Evolutionary conservation across 1,139 yeast species (phyloP).

Genomic region (Pneumocystis wakefieldiae): DNA sequence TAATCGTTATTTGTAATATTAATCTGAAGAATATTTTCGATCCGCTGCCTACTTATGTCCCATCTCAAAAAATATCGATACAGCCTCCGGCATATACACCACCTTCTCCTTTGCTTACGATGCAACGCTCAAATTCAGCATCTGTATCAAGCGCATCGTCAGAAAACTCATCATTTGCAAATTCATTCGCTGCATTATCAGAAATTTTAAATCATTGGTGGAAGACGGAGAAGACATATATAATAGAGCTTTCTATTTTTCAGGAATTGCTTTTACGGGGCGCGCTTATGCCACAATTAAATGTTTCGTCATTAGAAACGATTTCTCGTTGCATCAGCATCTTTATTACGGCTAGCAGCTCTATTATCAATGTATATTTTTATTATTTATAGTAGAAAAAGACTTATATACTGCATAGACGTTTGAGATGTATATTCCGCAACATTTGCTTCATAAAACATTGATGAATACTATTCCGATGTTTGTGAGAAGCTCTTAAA

Average conservation of each 20-base stretch:
- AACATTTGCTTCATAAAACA: neutral
- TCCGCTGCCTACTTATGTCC: neutral
- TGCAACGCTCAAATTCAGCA: neutral
- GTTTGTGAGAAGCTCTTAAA: neutral
- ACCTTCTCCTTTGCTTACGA: neutral
- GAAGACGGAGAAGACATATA: neutral
- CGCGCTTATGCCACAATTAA: neutral
- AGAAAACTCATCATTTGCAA: neutral
- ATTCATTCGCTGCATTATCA: neutral
- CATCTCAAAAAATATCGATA: neutral
- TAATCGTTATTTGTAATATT: neutral
- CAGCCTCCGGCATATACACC: neutral
- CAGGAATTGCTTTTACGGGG: neutral
- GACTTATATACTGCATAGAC: neutral
- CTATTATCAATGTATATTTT: neutral
- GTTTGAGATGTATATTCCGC: neutral
- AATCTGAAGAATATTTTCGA: neutral
- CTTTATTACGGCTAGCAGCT: neutral
- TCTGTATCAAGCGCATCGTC: neutral
- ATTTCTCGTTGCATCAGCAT: neutral
- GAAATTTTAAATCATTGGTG: neutral
- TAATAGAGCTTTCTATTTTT: neutral
- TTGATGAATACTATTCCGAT: neutral
- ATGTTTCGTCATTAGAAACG: neutral
- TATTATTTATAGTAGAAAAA: neutral